Evolutionary conservation across 2,329 filamentous ascomycete genomes (phyloP).

Genomic region (Colletotrichum incanum): DNA sequence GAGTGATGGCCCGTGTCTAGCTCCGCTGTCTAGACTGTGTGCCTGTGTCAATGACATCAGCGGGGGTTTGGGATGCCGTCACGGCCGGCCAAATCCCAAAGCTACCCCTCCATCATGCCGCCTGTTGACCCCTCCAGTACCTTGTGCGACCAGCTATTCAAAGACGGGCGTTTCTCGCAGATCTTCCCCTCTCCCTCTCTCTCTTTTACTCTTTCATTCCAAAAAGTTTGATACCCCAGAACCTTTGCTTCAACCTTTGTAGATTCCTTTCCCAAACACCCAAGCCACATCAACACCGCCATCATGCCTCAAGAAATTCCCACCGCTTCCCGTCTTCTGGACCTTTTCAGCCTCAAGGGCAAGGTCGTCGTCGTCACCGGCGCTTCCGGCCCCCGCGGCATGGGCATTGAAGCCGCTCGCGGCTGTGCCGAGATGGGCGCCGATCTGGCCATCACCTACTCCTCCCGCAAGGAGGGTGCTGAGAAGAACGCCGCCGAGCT

Average conservation of each 20-base stretch:
- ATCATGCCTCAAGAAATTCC: slow-evolving; percentile 58
- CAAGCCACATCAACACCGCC: background rate
- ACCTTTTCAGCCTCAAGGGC: slow-evolving; percentile 81
- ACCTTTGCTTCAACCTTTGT: slow-evolving; percentile 6
- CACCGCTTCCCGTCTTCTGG: slow-evolving; percentile 70
- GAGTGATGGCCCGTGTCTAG: slow-evolving; percentile 26
- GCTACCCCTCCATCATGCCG: slow-evolving; percentile 42
- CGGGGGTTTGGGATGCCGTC: slow-evolving; percentile 37
- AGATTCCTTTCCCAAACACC: background rate
- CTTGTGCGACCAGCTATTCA: slow-evolving; percentile 24
- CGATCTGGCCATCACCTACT: slow-evolving; percentile 80
- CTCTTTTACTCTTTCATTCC: slow-evolving; percentile 2
- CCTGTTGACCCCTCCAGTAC: slow-evolving; percentile 19
- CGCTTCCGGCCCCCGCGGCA: slow-evolving; percentile 78
- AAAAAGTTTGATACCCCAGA: slow-evolving; percentile 21
- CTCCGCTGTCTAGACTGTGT: slow-evolving; percentile 26
- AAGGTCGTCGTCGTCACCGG: slow-evolving; percentile 81
- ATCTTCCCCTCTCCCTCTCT: background rate
- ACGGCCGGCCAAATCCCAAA: slow-evolving; percentile 33
- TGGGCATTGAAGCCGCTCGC: slow-evolving; percentile 79
- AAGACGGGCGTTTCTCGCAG: slow-evolving; percentile 17
- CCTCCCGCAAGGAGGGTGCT: slow-evolving; percentile 78
- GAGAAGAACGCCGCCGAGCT: slow-evolving; percentile 78
- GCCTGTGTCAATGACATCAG: slow-evolving; percentile 40
- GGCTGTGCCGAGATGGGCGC: slow-evolving; percentile 80